These are phyloP conservation scores for Monilinia fructigena DNA, from an alignment of 2,329 filamentous ascomycete genomes.

Conservation along the genomic window DNA sequence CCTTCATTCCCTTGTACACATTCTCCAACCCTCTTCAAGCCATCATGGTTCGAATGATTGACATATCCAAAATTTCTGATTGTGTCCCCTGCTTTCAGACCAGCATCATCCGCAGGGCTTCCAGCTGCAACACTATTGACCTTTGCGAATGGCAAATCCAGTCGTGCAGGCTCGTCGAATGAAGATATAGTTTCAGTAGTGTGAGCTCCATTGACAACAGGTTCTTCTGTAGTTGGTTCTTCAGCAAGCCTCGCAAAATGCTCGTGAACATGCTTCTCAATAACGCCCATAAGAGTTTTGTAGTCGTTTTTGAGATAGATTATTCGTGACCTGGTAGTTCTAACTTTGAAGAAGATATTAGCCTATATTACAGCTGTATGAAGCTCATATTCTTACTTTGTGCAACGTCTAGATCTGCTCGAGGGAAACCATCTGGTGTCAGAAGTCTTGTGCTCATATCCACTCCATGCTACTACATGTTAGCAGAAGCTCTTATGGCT, in stretches of 20 bases:
- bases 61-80: slow-evolving; percentile 84
- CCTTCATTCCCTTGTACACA: slow-evolving; percentile 87
- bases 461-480: slow-evolving; percentile 70
- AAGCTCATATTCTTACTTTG: slow-evolving; percentile 64
- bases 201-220: slow-evolving; percentile 32
- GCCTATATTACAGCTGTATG: background rate
- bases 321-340: slow-evolving; percentile 87
- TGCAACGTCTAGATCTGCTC: slow-evolving; percentile 90
- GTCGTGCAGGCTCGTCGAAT: slow-evolving; percentile 39
- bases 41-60: slow-evolving; percentile 81
- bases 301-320: slow-evolving; percentile 91
- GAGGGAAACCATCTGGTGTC: slow-evolving; percentile 87
- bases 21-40: slow-evolving; percentile 81
- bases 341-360: slow-evolving; percentile 56
- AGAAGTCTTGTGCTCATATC: slow-evolving; percentile 87
- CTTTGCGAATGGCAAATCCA: slow-evolving; percentile 75
- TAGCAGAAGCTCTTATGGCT: slow-evolving; percentile 19
- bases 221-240: slow-evolving; percentile 38
- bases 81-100: slow-evolving; percentile 75
- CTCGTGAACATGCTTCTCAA: slow-evolving; percentile 85
- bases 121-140: slow-evolving; percentile 77
- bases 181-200: slow-evolving; percentile 39
- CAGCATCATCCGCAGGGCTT: slow-evolving; percentile 81
- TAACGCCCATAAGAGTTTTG: slow-evolving; percentile 77
- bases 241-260: slow-evolving; percentile 73